Evolutionary conservation across 2,329 filamentous ascomycete species (phyloP).

Genomic region (Chalaropsis thielavioides): DNA sequence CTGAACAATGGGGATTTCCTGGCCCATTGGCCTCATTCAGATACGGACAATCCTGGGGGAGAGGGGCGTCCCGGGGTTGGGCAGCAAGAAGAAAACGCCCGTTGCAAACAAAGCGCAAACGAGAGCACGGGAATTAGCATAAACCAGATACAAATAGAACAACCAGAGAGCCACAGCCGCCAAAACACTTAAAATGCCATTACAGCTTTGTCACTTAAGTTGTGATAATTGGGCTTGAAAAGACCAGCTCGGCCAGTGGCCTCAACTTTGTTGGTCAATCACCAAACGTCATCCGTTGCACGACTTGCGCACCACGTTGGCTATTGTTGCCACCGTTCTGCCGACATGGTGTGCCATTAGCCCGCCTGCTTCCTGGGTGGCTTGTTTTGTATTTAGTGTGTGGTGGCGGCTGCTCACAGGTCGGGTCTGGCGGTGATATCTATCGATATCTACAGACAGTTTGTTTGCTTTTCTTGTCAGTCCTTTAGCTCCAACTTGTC

Average conservation of each 20-base stretch:
- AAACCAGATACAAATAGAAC: neutral
- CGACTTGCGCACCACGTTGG: neutral
- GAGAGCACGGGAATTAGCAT: neutral
- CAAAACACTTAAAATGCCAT: neutral
- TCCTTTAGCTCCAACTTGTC: neutral
- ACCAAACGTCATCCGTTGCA: neutral
- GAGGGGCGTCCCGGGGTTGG: neutral
- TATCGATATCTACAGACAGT: neutral
- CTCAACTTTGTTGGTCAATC: neutral
- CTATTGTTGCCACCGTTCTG: neutral
- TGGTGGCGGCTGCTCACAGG: too few relatives aligned
- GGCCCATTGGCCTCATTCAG: conserved; percentile 1
- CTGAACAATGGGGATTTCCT: neutral
- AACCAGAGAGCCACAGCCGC: neutral
- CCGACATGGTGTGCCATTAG: neutral
- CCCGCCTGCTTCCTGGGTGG: neutral
- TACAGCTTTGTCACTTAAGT: neutral
- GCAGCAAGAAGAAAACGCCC: neutral
- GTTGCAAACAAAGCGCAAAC: neutral
- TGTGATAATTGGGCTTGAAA: neutral
- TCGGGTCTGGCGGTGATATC: too few relatives aligned
- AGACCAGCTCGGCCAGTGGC: neutral
- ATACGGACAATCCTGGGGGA: neutral
- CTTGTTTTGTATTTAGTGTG: too few relatives aligned
- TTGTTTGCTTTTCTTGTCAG: neutral